Conservation (phyloP, 768 basidiomycete genomes). For the Lentinula guzmanii region DNA sequence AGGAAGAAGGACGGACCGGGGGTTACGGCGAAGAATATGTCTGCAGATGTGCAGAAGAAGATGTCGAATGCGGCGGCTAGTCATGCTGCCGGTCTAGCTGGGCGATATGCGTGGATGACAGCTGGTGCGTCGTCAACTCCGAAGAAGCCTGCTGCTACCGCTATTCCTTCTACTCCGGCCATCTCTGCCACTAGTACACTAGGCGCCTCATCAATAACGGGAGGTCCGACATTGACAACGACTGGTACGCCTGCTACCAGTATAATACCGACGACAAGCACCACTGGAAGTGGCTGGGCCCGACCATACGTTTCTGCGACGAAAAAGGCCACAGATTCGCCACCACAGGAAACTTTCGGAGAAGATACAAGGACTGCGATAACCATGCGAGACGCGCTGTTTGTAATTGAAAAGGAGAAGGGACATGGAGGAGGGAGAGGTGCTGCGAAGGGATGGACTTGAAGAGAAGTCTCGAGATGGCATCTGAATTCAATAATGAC, state of each 20-base stretch:
- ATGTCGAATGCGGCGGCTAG: constrained; percentile 87
- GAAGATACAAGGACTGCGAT: constrained; percentile 56
- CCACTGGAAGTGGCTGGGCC: constrained; percentile 44
- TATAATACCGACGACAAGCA: constrained; percentile 10
- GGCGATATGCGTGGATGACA: constrained; percentile 88
- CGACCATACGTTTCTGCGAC: constrained; percentile 57
- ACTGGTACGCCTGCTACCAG: constrained; percentile 19
- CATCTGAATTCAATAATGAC: too few relatives aligned
- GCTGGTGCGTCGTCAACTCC: constrained; percentile 40
- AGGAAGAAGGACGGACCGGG: constrained; percentile 81
- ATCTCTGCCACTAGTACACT: constrained; percentile 17
- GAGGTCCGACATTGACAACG: constrained; percentile 8
- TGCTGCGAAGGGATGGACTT: constrained; percentile 65
- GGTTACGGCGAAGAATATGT: constrained; percentile 84
- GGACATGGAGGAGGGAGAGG: constrained; percentile 82
- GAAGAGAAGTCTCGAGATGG: constrained; percentile 1
- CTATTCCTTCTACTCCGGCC: constrained; percentile 24
- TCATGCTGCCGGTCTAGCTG: constrained; percentile 79
- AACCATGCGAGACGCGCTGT: constrained; percentile 78
- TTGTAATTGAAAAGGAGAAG: constrained; percentile 77
- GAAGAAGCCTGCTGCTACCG: constrained; percentile 26
- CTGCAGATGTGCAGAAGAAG: constrained; percentile 87
- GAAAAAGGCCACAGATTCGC: constrained; percentile 27
- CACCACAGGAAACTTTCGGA: constrained; percentile 33
- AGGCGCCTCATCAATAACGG: constrained; percentile 6